phyloP scores from a whole-genome alignment of 2,329 filamentous ascomycete genomes.

The Pseudogymnoascus sp. region DNA sequence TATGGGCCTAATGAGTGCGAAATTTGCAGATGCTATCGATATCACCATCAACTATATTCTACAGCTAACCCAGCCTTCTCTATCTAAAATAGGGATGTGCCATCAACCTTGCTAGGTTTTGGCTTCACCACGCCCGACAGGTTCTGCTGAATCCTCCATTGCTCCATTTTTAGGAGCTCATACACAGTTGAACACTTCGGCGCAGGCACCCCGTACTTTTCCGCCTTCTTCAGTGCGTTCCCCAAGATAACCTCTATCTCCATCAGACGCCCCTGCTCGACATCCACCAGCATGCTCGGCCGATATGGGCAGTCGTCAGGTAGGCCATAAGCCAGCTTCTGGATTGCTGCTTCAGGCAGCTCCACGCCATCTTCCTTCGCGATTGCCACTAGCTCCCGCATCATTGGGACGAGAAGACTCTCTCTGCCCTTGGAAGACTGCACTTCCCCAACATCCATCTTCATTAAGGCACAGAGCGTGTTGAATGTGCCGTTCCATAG shows the following conservation, averaged over 20 bases:
- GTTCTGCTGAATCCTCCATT: constrained; percentile 29
- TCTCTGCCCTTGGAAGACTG: constrained; percentile 21
- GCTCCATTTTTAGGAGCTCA: constrained; percentile 43
- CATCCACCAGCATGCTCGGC: constrained; percentile 43
- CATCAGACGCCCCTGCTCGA: constrained; percentile 43
- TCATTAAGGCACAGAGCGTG: constrained; percentile 17
- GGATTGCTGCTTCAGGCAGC: constrained; percentile 17
- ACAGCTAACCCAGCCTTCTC: background rate
- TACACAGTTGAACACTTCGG: constrained; percentile 45
- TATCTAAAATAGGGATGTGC: background rate
- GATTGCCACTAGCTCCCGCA: constrained; percentile 21
- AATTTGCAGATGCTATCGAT: background rate
- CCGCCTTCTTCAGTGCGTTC: constrained; percentile 43
- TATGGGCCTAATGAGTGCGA: background rate
- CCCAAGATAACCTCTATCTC: constrained; percentile 49
- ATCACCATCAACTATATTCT: background rate
- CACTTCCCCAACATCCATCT: constrained; percentile 17
- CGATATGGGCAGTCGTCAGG: constrained; percentile 14
- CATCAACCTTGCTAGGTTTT: background rate
- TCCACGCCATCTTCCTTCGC: constrained; percentile 18
- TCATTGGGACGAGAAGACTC: constrained; percentile 20
- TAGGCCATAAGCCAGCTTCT: constrained; percentile 3
- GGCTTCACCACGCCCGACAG: background rate
- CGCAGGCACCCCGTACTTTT: constrained; percentile 43
- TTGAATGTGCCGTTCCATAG: constrained; percentile 23